Base-by-base conservation (phyloP, 805 yeast species). In the Yamadazyma laniorum region DNA sequence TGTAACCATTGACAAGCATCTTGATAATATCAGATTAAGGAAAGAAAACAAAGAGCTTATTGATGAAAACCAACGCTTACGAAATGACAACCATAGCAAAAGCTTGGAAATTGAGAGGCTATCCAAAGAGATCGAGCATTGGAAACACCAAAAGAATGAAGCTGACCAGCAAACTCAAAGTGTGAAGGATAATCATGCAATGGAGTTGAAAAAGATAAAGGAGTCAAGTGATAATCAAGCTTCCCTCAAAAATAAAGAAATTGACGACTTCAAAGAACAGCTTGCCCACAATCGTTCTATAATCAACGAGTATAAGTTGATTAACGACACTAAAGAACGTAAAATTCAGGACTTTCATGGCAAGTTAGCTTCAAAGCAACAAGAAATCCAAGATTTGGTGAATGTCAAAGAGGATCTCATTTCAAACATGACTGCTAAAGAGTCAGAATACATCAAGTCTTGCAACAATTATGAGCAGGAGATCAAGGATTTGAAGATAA, bases 341-440 rank as follows among this genome's bases (percentile, higher is more conserved):
- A 23, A 38, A 37, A 34, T 43, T 1, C 28, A 35, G 16, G 39
- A 41, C 29, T 13, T 3, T 39, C 18, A 30, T 4, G 18, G n/a
- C 18, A 21, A 31, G 25, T 33, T 16, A 5, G 15, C 6, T 13
- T 6, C 13, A 29, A 35, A 29, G 15, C 14, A 29, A 9, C 39
- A 35, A 18, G 61, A 61, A 32, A 33, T 57, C 28, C 39, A 42
- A 15, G 65, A 59, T 36, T 43, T 52, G 6, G 46, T 30, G 6
- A 44, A 47, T 4, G 70, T 79, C 68, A 84, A 83, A 52, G 66
- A 72, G 21, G 89, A 84, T 47, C 59, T 86, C 16, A 56, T 82
- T 11, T 85, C 81, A 14, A 84, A 82, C 50, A 71, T 85, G 79
- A 63, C 83, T 0, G 72, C 80, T 22, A 74, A 82, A 45, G 89